phyloP scores from a whole-genome alignment of 1,139 yeast species.

The Kluyveromyces sp. region DNA sequence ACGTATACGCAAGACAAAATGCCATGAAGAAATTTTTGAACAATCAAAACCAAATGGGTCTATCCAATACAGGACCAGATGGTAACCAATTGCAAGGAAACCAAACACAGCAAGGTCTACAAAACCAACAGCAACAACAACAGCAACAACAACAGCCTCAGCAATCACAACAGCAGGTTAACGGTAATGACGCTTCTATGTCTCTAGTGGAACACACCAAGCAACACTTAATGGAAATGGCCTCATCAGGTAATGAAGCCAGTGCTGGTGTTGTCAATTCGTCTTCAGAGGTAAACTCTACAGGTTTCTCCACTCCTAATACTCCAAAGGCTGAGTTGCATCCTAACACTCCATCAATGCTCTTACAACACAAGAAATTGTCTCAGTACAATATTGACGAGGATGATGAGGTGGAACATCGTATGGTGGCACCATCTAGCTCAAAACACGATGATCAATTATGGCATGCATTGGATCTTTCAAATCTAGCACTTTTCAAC shows the following conservation, averaged over 20 bases:
- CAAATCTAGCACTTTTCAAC: constrained; percentile 77
- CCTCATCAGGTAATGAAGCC: constrained; percentile 13
- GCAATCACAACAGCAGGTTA: constrained; percentile 6
- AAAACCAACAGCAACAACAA: constrained; percentile 29
- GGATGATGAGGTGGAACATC: constrained; percentile 47
- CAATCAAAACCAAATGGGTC: constrained; percentile 40
- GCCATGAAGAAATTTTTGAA: constrained; percentile 50
- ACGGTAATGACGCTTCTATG: constrained; percentile 22
- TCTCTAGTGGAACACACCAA: constrained; percentile 31
- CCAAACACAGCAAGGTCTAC: constrained; percentile 41
- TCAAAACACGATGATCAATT: constrained; percentile 56
- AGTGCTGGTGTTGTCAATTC: constrained; percentile 5
- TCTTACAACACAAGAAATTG: constrained; percentile 57
- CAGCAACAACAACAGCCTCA: constrained; percentile 9
- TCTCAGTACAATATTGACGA: constrained; percentile 57
- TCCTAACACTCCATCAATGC: constrained; percentile 24
- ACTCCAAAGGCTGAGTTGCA: constrained; percentile 27
- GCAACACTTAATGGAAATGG: constrained; percentile 28
- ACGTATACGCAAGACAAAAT: constrained; percentile 86
- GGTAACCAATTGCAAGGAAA: constrained; percentile 21
- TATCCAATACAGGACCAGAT: neutral
- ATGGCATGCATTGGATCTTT: constrained; percentile 91
- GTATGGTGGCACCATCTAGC: constrained; percentile 62
- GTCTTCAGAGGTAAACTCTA: constrained; percentile 11
- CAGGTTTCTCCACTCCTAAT: constrained; percentile 26